A percentile compares a stretch with the other conserved stretches of the same genome.
Evolutionary conservation across 257 asterid genomes (phyloP).

Genomic region (Petunia axillaris): DNA sequence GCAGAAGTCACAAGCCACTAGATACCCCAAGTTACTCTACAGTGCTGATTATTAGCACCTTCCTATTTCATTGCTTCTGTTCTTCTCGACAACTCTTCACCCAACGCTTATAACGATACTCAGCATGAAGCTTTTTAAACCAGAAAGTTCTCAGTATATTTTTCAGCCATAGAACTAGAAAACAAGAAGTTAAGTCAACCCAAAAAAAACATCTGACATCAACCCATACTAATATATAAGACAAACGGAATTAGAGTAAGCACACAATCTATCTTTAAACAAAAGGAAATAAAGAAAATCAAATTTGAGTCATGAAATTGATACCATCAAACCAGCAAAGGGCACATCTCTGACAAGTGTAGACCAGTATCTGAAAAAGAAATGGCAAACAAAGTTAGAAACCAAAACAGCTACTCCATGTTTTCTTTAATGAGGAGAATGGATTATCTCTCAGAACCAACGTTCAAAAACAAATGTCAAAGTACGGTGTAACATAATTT

Average conservation of each 20-base stretch:
- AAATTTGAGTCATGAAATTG: slow-evolving; percentile 18
- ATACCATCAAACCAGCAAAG: slow-evolving; percentile 90
- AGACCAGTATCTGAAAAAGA: slow-evolving; percentile 70
- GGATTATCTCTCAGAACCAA: background rate
- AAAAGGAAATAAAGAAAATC: background rate
- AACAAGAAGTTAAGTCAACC: no score
- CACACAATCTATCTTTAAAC: background rate
- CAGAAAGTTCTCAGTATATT: background rate
- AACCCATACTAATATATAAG: background rate
- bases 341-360: slow-evolving; percentile 89
- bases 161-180: background rate
- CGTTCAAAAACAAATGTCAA: background rate
- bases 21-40: background rate
- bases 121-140: background rate
- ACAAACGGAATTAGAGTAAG: background rate
- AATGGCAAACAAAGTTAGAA: background rate
- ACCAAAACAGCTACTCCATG: background rate
- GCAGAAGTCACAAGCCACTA: background rate
- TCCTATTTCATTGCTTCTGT: background rate
- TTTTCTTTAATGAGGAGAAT: no score
- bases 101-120: background rate
- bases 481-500: background rate
- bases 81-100: background rate
- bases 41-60: background rate
- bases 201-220: background rate